Evolutionary conservation across 2,329 filamentous ascomycete genomes (phyloP).

Genomic region (Torrubiella hemipterigena): DNA sequence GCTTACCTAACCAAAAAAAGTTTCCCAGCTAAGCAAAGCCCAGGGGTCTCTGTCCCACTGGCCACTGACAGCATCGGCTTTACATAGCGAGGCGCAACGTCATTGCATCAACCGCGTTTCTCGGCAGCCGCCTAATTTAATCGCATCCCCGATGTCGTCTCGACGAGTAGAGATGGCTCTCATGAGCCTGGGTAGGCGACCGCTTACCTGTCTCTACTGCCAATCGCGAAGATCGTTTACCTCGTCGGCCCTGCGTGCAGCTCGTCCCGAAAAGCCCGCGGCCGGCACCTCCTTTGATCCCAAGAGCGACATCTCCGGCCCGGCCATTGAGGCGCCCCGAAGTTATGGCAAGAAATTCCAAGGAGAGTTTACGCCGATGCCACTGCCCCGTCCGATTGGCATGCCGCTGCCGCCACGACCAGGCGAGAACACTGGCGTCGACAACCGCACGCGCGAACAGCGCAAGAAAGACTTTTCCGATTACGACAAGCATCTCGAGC

Average conservation of each 20-base stretch:
- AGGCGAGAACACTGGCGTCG: slow-evolving; percentile 74
- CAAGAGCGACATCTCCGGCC: slow-evolving; percentile 25
- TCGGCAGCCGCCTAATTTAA: too few relatives aligned
- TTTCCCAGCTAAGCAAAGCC: too few relatives aligned
- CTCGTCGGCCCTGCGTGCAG: slow-evolving; percentile 24
- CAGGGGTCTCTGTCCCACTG: too few relatives aligned
- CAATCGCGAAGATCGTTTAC: slow-evolving; percentile 38
- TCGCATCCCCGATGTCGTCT: slow-evolving; percentile 16
- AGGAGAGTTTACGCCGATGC: slow-evolving; percentile 43
- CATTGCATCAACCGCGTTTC: too few relatives aligned
- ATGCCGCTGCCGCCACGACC: slow-evolving; percentile 58
- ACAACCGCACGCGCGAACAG: slow-evolving; percentile 53
- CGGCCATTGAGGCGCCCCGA: slow-evolving; percentile 45
- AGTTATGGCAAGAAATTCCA: slow-evolving; percentile 44
- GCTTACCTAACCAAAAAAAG: too few relatives aligned
- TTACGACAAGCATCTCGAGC: slow-evolving; percentile 71
- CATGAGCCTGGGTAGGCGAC: slow-evolving; percentile 16
- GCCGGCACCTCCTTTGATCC: slow-evolving; percentile 23
- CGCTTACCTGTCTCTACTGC: slow-evolving; percentile 34
- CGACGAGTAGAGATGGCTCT: slow-evolving; percentile 18
- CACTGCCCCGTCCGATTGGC: slow-evolving; percentile 66
- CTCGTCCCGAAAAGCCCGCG: slow-evolving; percentile 20
- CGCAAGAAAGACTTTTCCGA: slow-evolving; percentile 70
- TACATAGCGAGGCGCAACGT: too few relatives aligned
- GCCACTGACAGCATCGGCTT: too few relatives aligned